Conservation (phyloP, 306 rosid species). For the Acacia confusa region DNA sequence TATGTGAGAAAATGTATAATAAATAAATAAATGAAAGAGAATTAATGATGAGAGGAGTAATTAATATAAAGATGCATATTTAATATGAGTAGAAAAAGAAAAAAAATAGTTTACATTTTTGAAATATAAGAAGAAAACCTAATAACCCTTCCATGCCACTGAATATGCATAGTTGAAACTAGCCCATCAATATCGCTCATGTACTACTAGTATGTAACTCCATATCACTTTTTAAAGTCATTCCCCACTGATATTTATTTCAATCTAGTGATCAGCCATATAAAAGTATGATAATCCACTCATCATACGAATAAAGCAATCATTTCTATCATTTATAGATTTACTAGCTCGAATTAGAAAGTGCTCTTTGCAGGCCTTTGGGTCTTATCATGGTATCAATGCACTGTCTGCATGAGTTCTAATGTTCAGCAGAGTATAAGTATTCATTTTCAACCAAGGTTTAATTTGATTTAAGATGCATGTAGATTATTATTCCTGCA, state of each 20-base stretch:
- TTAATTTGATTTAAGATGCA: not conserved
- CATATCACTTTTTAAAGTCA: not conserved
- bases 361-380: not conserved
- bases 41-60: no score
- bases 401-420: not conserved
- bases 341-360: not conserved
- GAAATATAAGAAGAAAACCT: not conserved
- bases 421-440: not conserved
- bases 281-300: not conserved
- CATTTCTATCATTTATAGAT: not conserved
- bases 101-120: no score
- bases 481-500: no score
- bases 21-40: no score
- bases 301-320: not conserved
- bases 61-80: no score
- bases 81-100: no score
- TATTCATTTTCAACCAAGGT: not conserved
- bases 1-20: no score
- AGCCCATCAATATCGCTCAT: conserved; percentile 6
- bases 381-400: not conserved
- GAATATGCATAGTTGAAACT: not conserved
- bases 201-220: not conserved
- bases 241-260: not conserved
- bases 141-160: conserved; percentile 3
- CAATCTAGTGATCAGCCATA: not conserved